These are phyloP conservation scores for Sextonia rubra DNA, from an alignment of 164 flowering plant genomes.

Conservation along the genomic window DNA sequence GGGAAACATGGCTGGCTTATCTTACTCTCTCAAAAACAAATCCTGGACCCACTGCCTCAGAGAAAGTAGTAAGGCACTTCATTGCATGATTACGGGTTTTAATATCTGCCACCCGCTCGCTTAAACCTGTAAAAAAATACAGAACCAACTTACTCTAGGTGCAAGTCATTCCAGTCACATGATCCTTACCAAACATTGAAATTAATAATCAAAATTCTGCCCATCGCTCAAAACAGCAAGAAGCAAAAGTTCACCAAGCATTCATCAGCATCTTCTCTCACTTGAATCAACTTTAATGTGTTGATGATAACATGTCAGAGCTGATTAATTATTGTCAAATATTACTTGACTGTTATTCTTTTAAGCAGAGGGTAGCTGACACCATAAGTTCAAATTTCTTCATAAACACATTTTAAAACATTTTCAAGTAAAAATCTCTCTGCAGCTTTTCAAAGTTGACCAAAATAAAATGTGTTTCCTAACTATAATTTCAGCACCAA, in stretches of 20 bases:
- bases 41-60: slow-evolving; percentile 97
- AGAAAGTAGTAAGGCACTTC: slow-evolving; percentile 91
- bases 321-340: no score
- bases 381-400: neutral
- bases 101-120: slow-evolving; percentile 96
- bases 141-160: neutral
- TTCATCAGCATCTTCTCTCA: neutral
- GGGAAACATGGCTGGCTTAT: slow-evolving; percentile 1
- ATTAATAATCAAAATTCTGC: neutral
- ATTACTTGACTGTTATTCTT: neutral
- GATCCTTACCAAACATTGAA: neutral
- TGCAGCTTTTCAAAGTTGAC: no score
- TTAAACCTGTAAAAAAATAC: slow-evolving; percentile 43
- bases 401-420: no score
- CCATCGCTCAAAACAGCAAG: neutral
- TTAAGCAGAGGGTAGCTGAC: neutral
- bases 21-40: slow-evolving; percentile 94
- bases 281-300: neutral
- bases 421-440: no score
- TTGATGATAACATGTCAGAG: no score
- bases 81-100: slow-evolving; percentile 91
- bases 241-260: neutral
- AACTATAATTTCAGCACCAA: slow-evolving; percentile 11
- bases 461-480: no score
- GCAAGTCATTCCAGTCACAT: neutral